A percentile compares a stretch with the other conserved stretches of the same genome.
These are phyloP conservation scores for Anthoceros angustus DNA, from an alignment of 225 moss, liverwort and hornwort genomes.

Conservation along the genomic window DNA sequence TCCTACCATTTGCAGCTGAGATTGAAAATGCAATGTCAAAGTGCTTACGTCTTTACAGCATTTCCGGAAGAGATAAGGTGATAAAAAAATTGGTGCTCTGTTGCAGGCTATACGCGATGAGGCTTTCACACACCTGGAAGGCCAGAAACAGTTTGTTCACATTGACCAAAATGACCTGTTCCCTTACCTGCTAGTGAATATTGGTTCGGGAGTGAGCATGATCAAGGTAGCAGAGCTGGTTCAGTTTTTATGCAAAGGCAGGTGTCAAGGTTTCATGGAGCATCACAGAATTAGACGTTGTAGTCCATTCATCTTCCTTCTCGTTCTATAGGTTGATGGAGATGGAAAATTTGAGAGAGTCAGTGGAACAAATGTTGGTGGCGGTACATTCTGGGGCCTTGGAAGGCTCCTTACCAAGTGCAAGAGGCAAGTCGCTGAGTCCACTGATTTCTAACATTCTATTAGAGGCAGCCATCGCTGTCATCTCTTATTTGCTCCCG, in stretches of 20 bases:
- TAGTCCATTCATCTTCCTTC: background rate
- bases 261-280: background rate
- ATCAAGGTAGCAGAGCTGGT: constrained; percentile 38
- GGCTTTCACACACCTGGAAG: constrained; percentile 89
- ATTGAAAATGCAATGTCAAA: background rate
- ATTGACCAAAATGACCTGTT: constrained; percentile 57
- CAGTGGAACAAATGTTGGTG: constrained; percentile 94
- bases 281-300: background rate
- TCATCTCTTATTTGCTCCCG: background rate
- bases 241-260: background rate
- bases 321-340: constrained; percentile 46
- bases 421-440: constrained; percentile 26
- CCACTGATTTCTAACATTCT: too few species aligned
- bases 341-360: constrained; percentile 73
- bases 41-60: background rate
- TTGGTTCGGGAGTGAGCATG: constrained; percentile 95
- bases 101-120: constrained; percentile 70
- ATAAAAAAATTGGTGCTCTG: background rate
- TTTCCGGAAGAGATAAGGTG: background rate
- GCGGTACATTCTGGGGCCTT: constrained; percentile 97
- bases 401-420: constrained; percentile 89
- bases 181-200: constrained; percentile 91
- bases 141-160: constrained; percentile 81
- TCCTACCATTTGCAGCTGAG: background rate
- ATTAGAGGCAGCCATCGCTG: too few species aligned